These are phyloP conservation scores for Meredithiella fracta DNA, from an alignment of 2,329 filamentous ascomycete genomes.

Conservation along the genomic window DNA sequence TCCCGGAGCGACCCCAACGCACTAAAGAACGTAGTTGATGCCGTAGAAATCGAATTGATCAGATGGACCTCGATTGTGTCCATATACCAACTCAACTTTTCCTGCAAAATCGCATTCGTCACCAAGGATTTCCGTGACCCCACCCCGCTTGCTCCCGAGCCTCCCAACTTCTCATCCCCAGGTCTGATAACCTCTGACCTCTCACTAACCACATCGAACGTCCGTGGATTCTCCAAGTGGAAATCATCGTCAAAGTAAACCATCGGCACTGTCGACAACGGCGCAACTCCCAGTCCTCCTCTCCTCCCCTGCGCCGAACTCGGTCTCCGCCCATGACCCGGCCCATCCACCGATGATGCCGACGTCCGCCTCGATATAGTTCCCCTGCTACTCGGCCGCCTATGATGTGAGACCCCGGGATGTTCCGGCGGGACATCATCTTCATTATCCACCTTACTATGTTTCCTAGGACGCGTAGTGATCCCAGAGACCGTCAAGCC, in stretches of 20 bases:
- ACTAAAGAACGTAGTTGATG: slow-evolving; percentile 90
- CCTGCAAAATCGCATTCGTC: slow-evolving; percentile 91
- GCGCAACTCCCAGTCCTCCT: slow-evolving; percentile 59
- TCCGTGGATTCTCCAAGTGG: slow-evolving; percentile 86
- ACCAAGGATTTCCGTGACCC: slow-evolving; percentile 68
- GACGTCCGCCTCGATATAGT: slow-evolving; percentile 27
- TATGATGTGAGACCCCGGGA: slow-evolving; percentile 22
- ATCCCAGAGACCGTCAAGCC: not conserved
- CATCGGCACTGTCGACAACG: slow-evolving; percentile 74
- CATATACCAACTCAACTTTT: slow-evolving; percentile 99
- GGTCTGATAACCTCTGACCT: slow-evolving; percentile 81
- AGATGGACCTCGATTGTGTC: slow-evolving; percentile 96
- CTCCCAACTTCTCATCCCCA: slow-evolving; percentile 36
- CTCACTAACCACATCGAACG: slow-evolving; percentile 92
- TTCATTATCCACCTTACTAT: slow-evolving; percentile 6
- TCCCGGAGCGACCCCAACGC: slow-evolving; percentile 81
- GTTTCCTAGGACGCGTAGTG: not conserved
- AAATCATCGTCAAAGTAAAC: slow-evolving; percentile 96
- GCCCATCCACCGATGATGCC: slow-evolving; percentile 25
- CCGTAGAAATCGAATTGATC: slow-evolving; percentile 88
- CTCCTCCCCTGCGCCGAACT: slow-evolving; percentile 21
- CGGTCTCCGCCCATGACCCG: slow-evolving; percentile 5
- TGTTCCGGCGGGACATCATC: slow-evolving; percentile 24
- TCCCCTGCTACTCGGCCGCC: slow-evolving; percentile 29
- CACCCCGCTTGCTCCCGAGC: slow-evolving; percentile 31